phyloP scores from a whole-genome alignment of 345 rosid genomes.

The Clausena lansium region DNA sequence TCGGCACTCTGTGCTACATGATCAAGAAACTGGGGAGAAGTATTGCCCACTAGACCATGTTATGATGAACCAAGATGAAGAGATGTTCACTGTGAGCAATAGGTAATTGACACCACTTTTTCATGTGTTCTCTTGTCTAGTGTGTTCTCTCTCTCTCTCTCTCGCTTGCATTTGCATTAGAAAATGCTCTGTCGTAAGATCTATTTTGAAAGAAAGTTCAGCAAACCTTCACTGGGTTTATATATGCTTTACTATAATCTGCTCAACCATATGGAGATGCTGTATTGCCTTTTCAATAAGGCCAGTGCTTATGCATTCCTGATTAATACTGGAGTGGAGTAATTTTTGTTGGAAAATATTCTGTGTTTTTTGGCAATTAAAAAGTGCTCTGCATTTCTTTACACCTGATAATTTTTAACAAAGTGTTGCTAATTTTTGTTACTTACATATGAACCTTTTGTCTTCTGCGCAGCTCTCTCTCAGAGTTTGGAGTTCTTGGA shows the following conservation, averaged over 20 bases:
- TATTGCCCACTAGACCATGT: slow-evolving; percentile 80
- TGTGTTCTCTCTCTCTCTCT: not conserved
- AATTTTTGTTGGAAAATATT: not conserved
- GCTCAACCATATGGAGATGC: not conserved
- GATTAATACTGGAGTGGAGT: not conserved
- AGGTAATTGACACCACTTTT: slow-evolving; percentile 37
- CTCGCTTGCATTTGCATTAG: not conserved
- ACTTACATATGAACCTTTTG: not conserved
- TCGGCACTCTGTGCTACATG: slow-evolving; percentile 73
- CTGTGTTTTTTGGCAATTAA: not conserved
- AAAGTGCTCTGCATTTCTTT: not conserved
- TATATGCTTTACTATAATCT: not conserved
- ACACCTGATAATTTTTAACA: not conserved
- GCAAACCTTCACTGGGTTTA: not conserved
- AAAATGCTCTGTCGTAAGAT: not conserved
- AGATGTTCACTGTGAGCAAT: slow-evolving; percentile 89
- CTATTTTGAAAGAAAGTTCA: not conserved
- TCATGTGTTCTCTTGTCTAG: not conserved
- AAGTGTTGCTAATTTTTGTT: not conserved
- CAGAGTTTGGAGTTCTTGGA: slow-evolving; percentile 84
- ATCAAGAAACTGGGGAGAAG: slow-evolving; percentile 69
- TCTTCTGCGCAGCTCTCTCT: slow-evolving; percentile 64
- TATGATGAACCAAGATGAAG: slow-evolving; percentile 62
- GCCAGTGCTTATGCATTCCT: not conserved
- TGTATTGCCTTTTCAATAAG: not conserved